These are phyloP conservation scores for Aureobasidium sp. DNA, from an alignment of 2,329 filamentous ascomycete species.

Conservation along the genomic window DNA sequence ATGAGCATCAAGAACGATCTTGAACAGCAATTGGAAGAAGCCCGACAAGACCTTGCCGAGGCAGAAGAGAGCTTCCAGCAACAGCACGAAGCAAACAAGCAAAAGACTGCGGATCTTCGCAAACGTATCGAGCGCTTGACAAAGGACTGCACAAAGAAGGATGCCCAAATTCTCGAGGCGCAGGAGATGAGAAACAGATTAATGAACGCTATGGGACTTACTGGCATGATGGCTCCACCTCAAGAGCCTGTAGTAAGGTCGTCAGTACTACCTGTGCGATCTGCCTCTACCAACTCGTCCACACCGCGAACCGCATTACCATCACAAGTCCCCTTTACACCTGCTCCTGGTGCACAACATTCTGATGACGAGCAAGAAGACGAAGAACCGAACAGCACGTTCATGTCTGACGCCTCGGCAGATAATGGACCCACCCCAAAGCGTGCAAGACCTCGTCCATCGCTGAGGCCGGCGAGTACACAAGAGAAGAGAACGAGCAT, in stretches of 20 bases:
- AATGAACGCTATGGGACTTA: slow-evolving; percentile 31
- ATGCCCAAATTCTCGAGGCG: slow-evolving; percentile 32
- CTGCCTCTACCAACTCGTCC: slow-evolving; percentile 13
- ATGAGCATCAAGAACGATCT: slow-evolving; percentile 14
- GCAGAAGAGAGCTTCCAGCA: slow-evolving; percentile 15
- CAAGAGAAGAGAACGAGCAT: slow-evolving; percentile 24
- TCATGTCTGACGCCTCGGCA: slow-evolving; percentile 26
- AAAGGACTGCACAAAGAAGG: slow-evolving; percentile 28
- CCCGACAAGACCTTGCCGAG: slow-evolving; percentile 19
- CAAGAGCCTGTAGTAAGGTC: slow-evolving; percentile 14
- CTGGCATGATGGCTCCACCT: not conserved
- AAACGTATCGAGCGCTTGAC: slow-evolving; percentile 25
- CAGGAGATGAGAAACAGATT: slow-evolving; percentile 32
- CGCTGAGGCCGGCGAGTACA: slow-evolving; percentile 27
- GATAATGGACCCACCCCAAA: slow-evolving; percentile 35
- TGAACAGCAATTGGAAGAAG: slow-evolving; percentile 12
- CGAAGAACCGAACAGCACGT: slow-evolving; percentile 19
- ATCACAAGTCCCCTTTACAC: slow-evolving; percentile 5
- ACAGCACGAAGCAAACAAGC: slow-evolving; percentile 15
- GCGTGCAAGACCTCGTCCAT: slow-evolving; percentile 31
- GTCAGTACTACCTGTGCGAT: slow-evolving; percentile 15
- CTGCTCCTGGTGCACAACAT: not conserved
- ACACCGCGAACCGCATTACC: not conserved
- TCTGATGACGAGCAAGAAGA: slow-evolving; percentile 11
- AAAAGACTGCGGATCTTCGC: slow-evolving; percentile 20